A percentile compares a stretch with the other conserved stretches of the same genome.
Evolutionary conservation across 164 flowering plant genomes (phyloP).

Genomic region (Aristolochia californica): DNA sequence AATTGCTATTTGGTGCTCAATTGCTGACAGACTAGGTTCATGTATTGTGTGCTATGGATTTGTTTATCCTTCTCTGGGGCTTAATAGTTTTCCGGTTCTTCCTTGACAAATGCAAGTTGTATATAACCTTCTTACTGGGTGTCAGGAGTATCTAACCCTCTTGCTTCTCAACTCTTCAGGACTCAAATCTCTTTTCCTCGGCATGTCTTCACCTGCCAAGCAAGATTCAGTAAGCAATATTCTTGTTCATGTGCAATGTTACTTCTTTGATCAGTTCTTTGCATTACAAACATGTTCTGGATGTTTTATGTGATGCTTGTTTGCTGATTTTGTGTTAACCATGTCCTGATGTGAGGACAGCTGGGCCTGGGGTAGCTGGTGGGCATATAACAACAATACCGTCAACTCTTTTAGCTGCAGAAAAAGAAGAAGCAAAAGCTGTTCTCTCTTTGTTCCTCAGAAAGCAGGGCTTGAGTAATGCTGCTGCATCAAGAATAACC

Average conservation of each 20-base stretch:
- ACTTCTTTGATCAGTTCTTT: too few species aligned
- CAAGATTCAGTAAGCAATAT: constrained; percentile 30
- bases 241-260: neutral
- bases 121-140: too few species aligned
- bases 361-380: constrained; percentile 32
- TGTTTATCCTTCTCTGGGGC: neutral
- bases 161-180: constrained; percentile 12
- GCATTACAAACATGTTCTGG: neutral
- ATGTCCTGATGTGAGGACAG: constrained; percentile 6
- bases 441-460: constrained; percentile 65
- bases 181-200: constrained; percentile 13
- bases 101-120: neutral
- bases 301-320: neutral
- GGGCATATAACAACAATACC: constrained; percentile 28
- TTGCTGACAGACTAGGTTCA: neutral
- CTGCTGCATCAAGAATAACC: constrained; percentile 55
- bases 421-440: constrained; percentile 93
- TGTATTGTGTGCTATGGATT: neutral
- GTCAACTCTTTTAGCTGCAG: constrained; percentile 36
- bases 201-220: constrained; percentile 22
- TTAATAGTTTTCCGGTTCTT: neutral
- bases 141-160: neutral
- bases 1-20: neutral
- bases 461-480: constrained; percentile 70
- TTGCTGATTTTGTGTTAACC: neutral